phyloP scores from a whole-genome alignment of 306 rosid species.

The Glycine latifolia region DNA sequence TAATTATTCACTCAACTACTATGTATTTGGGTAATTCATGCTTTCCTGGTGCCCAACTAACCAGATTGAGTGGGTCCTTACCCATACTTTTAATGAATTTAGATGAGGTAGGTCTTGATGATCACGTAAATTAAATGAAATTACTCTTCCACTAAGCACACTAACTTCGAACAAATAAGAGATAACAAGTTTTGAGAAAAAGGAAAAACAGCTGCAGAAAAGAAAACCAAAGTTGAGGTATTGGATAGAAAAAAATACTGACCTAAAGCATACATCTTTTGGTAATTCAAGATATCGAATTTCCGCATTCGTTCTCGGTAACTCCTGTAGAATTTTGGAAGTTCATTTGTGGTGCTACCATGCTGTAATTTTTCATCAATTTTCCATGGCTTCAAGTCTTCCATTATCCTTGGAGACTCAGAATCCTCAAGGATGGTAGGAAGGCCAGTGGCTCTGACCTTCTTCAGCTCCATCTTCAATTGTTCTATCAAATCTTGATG shows the following conservation, averaged over 20 bases:
- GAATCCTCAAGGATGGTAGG: conserved; percentile 94
- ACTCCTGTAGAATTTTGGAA: conserved; percentile 82
- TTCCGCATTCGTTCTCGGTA: conserved; percentile 95
- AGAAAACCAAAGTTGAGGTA: neutral
- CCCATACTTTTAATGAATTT: conserved; percentile 33
- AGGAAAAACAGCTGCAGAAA: conserved; percentile 21
- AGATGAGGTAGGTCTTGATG: conserved; percentile 49
- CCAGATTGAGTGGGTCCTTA: conserved; percentile 61
- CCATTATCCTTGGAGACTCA: conserved; percentile 81
- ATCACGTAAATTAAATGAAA: conserved; percentile 42
- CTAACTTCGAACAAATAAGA: conserved; percentile 9
- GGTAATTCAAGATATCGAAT: conserved; percentile 94
- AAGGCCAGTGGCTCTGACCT: conserved; percentile 80
- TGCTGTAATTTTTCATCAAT: conserved; percentile 79
- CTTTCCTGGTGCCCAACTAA: conserved; percentile 52
- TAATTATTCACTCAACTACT: conserved; percentile 38
- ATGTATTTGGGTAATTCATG: conserved; percentile 44
- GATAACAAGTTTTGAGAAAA: neutral
- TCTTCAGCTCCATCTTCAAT: conserved; percentile 85
- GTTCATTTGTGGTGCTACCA: conserved; percentile 62
- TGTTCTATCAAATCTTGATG: conserved; percentile 94
- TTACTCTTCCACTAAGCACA: conserved; percentile 32
- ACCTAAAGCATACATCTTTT: conserved; percentile 96
- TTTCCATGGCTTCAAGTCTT: conserved; percentile 92
- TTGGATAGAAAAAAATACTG: conserved; percentile 47